Conservation (phyloP, 164 flowering plant genomes). For the Platanus orientalis region DNA sequence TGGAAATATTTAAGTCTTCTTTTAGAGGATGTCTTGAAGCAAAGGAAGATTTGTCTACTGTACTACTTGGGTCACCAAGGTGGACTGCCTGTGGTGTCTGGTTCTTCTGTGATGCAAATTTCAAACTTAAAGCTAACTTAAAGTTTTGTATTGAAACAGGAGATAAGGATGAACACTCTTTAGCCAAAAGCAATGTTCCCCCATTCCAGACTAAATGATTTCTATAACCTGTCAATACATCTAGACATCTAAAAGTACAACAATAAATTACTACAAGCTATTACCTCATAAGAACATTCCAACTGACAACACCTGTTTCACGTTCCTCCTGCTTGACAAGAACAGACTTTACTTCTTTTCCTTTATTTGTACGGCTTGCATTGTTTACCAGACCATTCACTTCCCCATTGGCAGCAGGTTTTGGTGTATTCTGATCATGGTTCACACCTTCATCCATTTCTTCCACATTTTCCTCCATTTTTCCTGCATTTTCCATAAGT, state of each 20-base stretch:
- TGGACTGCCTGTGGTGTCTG: too few species aligned
- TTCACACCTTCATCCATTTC: conserved; percentile 46
- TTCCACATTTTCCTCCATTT: conserved; percentile 90
- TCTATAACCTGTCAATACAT: not conserved
- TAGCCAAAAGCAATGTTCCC: too few species aligned
- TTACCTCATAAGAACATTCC: conserved; percentile 79
- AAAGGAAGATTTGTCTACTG: too few species aligned
- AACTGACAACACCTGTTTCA: conserved; percentile 95
- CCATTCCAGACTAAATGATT: too few species aligned
- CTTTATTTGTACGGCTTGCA: conserved; percentile 33
- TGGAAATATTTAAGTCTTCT: too few species aligned
- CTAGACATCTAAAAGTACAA: not conserved
- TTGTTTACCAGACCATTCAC: conserved; percentile 30
- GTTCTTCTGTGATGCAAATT: too few species aligned
- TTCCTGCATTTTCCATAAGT: conserved; percentile 98
- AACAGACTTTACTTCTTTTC: conserved; percentile 70
- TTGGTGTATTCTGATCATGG: conserved; percentile 29
- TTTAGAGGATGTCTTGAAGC: too few species aligned
- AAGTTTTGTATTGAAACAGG: too few species aligned
- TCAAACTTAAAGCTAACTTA: too few species aligned
- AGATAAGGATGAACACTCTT: too few species aligned
- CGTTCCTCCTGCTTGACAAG: conserved; percentile 95
- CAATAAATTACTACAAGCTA: not conserved
- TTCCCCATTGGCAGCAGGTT: conserved; percentile 51
- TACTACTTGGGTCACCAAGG: too few species aligned